phyloP scores from a whole-genome alignment of 805 yeast genomes.

The Nakazawaea wyomingensis region DNA sequence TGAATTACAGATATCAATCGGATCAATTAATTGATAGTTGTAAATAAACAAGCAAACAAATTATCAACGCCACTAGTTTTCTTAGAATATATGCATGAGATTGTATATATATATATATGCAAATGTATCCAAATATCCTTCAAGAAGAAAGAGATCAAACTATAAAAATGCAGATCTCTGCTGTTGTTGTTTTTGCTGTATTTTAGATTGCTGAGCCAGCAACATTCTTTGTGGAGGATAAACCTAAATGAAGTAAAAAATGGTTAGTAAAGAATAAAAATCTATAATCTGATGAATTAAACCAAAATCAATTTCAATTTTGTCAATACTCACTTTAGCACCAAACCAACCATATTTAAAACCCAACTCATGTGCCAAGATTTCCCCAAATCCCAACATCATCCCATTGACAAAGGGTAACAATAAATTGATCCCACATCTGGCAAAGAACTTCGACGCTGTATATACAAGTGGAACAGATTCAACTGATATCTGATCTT shows the following conservation, averaged over 20 bases:
- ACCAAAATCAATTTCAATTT: too few relatives aligned
- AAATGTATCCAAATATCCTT: background rate
- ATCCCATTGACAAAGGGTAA: conserved; percentile 89
- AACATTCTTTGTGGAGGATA: conserved; percentile 1
- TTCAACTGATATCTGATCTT: conserved; percentile 17
- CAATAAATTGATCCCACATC: conserved; percentile 68
- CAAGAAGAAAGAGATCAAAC: background rate
- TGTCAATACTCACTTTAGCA: conserved; percentile 52
- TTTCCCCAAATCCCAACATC: conserved; percentile 95
- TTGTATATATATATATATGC: too few relatives aligned
- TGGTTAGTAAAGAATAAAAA: background rate
- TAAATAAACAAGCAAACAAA: too few relatives aligned
- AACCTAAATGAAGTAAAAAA: background rate
- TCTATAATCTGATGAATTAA: background rate
- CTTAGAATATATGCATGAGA: too few relatives aligned
- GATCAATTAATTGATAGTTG: too few relatives aligned
- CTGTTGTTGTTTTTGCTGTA: conserved; percentile 1
- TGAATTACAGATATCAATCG: too few relatives aligned
- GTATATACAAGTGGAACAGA: conserved; percentile 15
- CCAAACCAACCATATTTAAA: conserved; percentile 73
- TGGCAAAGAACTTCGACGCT: conserved; percentile 36
- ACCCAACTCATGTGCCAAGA: conserved; percentile 88
- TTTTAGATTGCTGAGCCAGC: background rate
- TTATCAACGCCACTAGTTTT: too few relatives aligned
- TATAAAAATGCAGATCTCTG: background rate